Base-by-base conservation (phyloP, 192 early-diverging fungal species). In the Gamsiella multidivaricata region DNA sequence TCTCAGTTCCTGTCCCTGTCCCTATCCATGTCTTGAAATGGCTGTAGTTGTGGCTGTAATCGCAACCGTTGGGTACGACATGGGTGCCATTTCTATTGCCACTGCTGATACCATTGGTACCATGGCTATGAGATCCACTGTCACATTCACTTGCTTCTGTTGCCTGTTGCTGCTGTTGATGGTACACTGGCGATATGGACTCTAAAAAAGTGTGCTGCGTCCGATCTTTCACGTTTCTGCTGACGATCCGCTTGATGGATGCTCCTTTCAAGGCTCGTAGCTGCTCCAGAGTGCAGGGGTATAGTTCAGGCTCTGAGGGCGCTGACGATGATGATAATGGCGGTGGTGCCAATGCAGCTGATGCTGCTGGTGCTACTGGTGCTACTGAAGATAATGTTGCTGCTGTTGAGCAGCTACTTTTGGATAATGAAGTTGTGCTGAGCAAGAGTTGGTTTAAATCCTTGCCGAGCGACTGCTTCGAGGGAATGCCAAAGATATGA, bases 401-500 rank as follows among this genome's bases (percentile, higher is more conserved):
- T 25, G 50, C 10, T 10, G 58, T 45, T 28, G 36, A 14, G 29
- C 3, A 33, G 3, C 31, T 61, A 20, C n/a, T n/a, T n/a, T n/a
- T n/a, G n/a, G n/a, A n/a, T n/a, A n/a, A n/a, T n/a, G 28, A 31
- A 67, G 20, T 54, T 5, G 31, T 18, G 12, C 39, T 47, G 2
- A 33, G 50, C 1, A 45, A 39, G 22, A 47, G 68, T n/a, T 10
- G 39, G 42, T 63, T 69, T 39, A 78, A 66, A 58, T 59, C 52
- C 54, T 59, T 50, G 59, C 74, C 74, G 25, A 78, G 60, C 6
- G 74, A 39, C 17, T 78, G 74, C 28, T 78, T 68, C 11, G 60
- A 17, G 51, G 46, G 43, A 49, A 78, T 55, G 20, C 55, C 61
- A 56, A 78, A 78, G 20, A 66, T 64, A 5, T 32, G 25, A 0